These are phyloP conservation scores for Discostella stelligera DNA, from an alignment of 352 stramenopile species.

Conservation along the genomic window DNA sequence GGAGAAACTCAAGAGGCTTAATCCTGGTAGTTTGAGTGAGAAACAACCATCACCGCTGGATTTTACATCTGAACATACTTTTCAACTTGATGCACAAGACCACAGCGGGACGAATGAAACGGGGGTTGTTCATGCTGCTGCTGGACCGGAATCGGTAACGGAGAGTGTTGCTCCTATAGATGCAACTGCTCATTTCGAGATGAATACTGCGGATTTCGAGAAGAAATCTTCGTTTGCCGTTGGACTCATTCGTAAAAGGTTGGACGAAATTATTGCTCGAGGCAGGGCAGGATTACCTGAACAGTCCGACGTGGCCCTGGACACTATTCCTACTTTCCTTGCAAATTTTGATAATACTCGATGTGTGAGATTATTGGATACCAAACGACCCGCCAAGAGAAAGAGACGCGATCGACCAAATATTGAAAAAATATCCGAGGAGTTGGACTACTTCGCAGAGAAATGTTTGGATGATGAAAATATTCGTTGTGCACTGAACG, in stretches of 20 bases:
- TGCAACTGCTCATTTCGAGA: neutral
- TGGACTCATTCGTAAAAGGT: neutral
- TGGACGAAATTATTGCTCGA: neutral
- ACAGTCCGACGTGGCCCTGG: neutral
- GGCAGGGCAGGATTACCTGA: neutral
- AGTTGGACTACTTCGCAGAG: neutral
- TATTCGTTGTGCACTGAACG: constrained; percentile 14
- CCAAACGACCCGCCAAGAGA: neutral
- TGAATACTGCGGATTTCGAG: neutral
- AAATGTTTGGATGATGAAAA: constrained; percentile 9
- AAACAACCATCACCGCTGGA: neutral
- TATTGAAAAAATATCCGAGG: constrained; percentile 3
- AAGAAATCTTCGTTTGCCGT: neutral
- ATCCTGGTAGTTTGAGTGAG: constrained; percentile 7
- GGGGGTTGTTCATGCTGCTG: neutral
- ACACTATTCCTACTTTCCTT: neutral
- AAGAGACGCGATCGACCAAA: constrained; percentile 3
- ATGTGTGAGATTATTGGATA: neutral
- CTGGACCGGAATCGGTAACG: neutral
- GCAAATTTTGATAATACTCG: neutral
- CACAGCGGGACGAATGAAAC: neutral
- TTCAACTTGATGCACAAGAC: neutral
- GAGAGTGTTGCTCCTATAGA: neutral
- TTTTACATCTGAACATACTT: neutral
- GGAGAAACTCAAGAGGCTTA: constrained; percentile 12